Evolutionary conservation across 345 rosid species (phyloP).

Genomic region (Ceriops tagal): DNA sequence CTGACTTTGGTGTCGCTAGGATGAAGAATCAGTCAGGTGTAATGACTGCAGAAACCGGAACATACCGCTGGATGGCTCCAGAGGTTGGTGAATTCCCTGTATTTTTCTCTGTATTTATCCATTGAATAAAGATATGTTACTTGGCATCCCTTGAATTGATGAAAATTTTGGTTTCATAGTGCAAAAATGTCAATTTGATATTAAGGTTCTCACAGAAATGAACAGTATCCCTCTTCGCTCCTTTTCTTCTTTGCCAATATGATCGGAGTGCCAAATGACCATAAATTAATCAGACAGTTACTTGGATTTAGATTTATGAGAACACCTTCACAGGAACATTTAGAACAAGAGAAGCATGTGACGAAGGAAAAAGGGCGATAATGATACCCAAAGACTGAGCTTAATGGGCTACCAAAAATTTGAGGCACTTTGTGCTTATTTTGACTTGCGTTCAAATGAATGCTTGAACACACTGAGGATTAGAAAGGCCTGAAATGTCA

Average conservation of each 20-base stretch:
- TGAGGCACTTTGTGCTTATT: neutral
- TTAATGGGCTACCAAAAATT: neutral
- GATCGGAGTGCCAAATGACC: no score
- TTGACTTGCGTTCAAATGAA: neutral
- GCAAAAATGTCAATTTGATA: no score
- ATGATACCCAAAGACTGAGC: neutral
- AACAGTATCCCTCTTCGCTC: neutral
- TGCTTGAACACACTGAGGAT: neutral
- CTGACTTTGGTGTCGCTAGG: conserved; percentile 77
- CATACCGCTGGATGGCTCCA: conserved; percentile 84
- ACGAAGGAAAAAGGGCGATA: no score
- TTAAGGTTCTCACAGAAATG: no score
- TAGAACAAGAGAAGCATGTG: no score
- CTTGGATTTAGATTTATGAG: no score
- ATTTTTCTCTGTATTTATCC: neutral
- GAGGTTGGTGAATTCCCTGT: conserved; percentile 44
- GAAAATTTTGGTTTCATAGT: no score
- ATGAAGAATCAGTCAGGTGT: conserved; percentile 55
- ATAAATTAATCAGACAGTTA: no score
- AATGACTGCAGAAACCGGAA: conserved; percentile 81
- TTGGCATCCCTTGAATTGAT: no score
- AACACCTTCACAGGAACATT: no score
- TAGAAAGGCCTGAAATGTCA: neutral
- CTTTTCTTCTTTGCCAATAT: no score
- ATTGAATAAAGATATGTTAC: no score